These are phyloP conservation scores for Paraglomus occultum DNA, from an alignment of 192 early-diverging fungal species.

Conservation along the genomic window DNA sequence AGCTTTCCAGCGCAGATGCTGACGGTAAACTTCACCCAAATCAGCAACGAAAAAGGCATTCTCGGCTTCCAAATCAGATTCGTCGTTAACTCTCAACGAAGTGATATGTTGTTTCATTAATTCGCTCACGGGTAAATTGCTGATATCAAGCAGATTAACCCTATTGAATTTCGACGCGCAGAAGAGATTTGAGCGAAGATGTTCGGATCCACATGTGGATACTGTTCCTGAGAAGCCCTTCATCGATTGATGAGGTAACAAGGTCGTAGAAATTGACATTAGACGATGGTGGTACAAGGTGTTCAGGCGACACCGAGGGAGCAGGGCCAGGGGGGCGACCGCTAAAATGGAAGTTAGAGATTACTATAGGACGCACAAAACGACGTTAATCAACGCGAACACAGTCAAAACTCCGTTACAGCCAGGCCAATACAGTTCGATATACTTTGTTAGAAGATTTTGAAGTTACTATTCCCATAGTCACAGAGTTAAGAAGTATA, in stretches of 20 bases:
- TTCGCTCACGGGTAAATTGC: constrained; percentile 16
- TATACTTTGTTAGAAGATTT: not conserved
- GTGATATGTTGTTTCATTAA: constrained; percentile 2
- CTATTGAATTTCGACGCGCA: not conserved
- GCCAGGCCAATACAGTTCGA: no score
- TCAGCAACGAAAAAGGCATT: constrained; percentile 97
- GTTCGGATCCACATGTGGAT: not conserved
- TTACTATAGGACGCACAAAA: no score
- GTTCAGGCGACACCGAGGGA: constrained; percentile 21
- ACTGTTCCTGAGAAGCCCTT: not conserved
- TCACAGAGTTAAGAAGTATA: not conserved
- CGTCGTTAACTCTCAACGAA: not conserved
- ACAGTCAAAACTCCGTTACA: no score
- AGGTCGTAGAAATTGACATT: not conserved
- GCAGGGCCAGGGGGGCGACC: constrained; percentile 32
- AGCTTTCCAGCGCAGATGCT: constrained; percentile 79
- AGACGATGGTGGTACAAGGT: not conserved
- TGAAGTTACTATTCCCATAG: not conserved
- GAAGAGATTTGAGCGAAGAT: constrained; percentile 17
- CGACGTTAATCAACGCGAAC: no score
- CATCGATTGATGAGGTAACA: not conserved
- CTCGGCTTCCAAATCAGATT: constrained; percentile 59
- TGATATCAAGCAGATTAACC: not conserved
- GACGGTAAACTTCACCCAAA: constrained; percentile 86
- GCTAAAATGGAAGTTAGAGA: not conserved